Evolutionary conservation across 371 early-diverging fungal species (phyloP), one percentile per base, ranked within the genome.

Genomic region (Mucor indicus): DNA sequence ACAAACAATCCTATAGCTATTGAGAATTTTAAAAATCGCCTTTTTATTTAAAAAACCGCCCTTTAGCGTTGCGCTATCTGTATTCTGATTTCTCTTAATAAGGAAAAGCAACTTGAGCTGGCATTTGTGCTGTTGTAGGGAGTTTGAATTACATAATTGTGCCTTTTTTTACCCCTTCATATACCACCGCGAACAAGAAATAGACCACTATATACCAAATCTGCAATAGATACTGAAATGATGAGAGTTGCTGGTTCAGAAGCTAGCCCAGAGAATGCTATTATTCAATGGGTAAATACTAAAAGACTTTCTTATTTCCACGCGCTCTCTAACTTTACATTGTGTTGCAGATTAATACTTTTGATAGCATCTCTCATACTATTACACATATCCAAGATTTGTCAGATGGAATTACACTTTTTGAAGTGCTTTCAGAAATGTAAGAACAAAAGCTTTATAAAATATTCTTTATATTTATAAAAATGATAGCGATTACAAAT

Each of bases 361-460:
- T 89, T 60, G 76, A 67, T n/a, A 52, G 62, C 62, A 69, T 90
- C 44, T 81, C 86, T 38, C 75, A 84, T 31, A 64, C 62, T 13
- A 79, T 83, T 44, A 62, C 60, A 23, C 64, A 70, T 46, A 72
- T 87, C 44, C 67, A 74, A 39, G 94, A 93, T 64, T 80, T 93
- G 22, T 72, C 81, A 23, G 90, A 92, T 62, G 90, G 93, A 44
- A 82, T 82, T 33, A 75, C 84, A 9, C 66, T 95, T 16, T 85
- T 86, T 50, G 94, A 92, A 64, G 82, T 93, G 29, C 76, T 90
- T 12, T 78, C 83, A 4, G 84, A 89, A 47, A 88, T 95, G 94
- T 93, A 85, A 79, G 82, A 39, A 24, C 15, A 4, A 19, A 31
- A 39, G 22, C 37, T 32, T 39, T 41, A 29, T 27, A 25, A 33